phyloP scores from a whole-genome alignment of 176 grass and related monocot genomes.

The Paspalum notatum region DNA sequence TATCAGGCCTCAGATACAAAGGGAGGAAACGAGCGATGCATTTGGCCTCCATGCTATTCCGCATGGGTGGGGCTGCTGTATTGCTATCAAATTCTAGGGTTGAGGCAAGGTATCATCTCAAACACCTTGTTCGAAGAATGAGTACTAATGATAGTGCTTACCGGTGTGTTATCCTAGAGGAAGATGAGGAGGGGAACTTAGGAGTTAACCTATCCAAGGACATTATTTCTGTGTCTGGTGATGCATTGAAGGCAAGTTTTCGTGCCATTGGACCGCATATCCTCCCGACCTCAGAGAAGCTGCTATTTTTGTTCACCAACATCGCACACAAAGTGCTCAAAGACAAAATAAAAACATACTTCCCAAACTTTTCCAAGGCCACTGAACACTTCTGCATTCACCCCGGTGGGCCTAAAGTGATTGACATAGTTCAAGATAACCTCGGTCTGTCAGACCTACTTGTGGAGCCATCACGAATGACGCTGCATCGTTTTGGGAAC shows the following conservation, averaged over 20 bases:
- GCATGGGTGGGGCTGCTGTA: neutral
- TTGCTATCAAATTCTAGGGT: neutral
- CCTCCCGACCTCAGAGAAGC: constrained; percentile 26
- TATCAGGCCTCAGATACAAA: no score
- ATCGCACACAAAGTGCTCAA: neutral
- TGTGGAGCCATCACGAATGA: neutral
- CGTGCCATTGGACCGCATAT: neutral
- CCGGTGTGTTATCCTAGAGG: neutral
- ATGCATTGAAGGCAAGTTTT: neutral
- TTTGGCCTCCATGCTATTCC: neutral
- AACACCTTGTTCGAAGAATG: neutral
- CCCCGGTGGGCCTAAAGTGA: neutral
- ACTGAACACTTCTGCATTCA: constrained; percentile 27
- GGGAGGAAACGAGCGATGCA: neutral
- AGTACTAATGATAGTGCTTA: neutral
- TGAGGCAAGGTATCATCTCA: neutral
- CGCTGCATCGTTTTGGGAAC: constrained; percentile 23
- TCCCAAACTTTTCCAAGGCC: neutral
- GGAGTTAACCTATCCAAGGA: neutral
- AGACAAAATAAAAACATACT: neutral
- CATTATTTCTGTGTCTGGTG: neutral
- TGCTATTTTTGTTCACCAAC: neutral
- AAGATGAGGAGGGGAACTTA: neutral
- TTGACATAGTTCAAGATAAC: neutral
- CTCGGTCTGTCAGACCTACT: neutral